These are phyloP conservation scores for Thelonectria rubi DNA, from an alignment of 2,329 filamentous ascomycete species.

Conservation along the genomic window DNA sequence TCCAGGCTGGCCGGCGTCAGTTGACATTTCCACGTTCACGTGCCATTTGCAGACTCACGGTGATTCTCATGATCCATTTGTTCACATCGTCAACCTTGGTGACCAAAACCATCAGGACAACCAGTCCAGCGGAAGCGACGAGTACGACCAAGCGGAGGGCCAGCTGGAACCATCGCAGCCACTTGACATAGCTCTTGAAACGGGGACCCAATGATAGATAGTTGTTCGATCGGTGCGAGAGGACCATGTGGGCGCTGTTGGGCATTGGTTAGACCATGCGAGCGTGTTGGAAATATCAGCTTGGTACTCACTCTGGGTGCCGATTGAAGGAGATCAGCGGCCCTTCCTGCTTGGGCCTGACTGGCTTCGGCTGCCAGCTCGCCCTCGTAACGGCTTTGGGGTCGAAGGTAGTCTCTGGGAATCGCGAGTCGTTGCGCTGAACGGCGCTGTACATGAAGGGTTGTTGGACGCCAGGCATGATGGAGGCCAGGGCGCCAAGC, in stretches of 20 bases:
- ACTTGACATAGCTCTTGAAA: slow-evolving; percentile 76
- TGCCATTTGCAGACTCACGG: slow-evolving; percentile 61
- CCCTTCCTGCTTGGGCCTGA: slow-evolving; percentile 73
- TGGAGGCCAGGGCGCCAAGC: slow-evolving; percentile 21
- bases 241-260: slow-evolving; percentile 67
- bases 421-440: slow-evolving; percentile 61
- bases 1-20: slow-evolving; percentile 67
- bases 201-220: slow-evolving; percentile 73
- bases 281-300: not conserved
- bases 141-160: slow-evolving; percentile 72
- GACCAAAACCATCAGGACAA: slow-evolving; percentile 82
- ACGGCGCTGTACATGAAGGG: slow-evolving; percentile 78
- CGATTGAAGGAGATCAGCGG: slow-evolving; percentile 84
- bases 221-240: slow-evolving; percentile 68
- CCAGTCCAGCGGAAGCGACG: slow-evolving; percentile 72
- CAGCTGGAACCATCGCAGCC: slow-evolving; percentile 74
- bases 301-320: slow-evolving; percentile 78
- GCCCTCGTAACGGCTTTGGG: slow-evolving; percentile 86
- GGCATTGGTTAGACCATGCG: slow-evolving; percentile 16
- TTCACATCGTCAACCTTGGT: slow-evolving; percentile 70
- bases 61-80: slow-evolving; percentile 80
- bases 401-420: slow-evolving; percentile 73
- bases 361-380: slow-evolving; percentile 72
- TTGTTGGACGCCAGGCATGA: slow-evolving; percentile 47
- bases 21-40: not conserved